phyloP scores from a whole-genome alignment of 768 basidiomycete genomes.

The Hortiboletus campestris region DNA sequence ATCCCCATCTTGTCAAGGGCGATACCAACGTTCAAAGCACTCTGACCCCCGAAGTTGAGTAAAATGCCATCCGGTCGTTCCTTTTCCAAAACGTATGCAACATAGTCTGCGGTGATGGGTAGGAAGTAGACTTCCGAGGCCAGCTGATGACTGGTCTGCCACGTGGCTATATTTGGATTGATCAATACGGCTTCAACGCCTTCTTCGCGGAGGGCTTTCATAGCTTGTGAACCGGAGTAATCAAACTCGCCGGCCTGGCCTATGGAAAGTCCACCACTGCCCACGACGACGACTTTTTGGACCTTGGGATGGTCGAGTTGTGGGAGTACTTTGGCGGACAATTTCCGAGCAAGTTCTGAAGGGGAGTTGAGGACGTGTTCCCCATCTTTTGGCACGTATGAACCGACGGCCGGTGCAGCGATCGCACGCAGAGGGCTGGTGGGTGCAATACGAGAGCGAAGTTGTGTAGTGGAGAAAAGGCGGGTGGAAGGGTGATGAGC shows the following conservation, averaged over 20 bases:
- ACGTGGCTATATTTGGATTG: conserved; percentile 98
- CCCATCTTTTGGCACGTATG: conserved; percentile 57
- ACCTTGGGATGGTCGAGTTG: conserved; percentile 89
- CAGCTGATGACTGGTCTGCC: conserved; percentile 98
- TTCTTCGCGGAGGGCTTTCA: conserved; percentile 96
- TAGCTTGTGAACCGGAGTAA: conserved; percentile 97
- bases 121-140: conserved; percentile 98
- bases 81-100: conserved; percentile 97
- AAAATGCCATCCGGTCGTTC: conserved; percentile 97
- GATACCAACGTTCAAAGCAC: conserved; percentile 96
- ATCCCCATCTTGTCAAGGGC: conserved; percentile 96
- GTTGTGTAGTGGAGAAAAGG: conserved; percentile 49
- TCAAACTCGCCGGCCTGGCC: conserved; percentile 99
- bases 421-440: conserved; percentile 60
- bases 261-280: conserved; percentile 93
- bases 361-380: conserved; percentile 89
- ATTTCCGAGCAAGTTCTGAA: conserved; percentile 88
- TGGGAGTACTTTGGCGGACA: conserved; percentile 93
- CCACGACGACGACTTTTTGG: conserved; percentile 93
- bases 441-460: conserved; percentile 39
- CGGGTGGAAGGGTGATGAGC: conserved; percentile 34
- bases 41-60: conserved; percentile 97
- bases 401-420: conserved; percentile 73
- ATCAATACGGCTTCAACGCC: conserved; percentile 93
- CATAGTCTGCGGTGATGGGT: conserved; percentile 94